Conservation (phyloP, 2,329 filamentous ascomycete species). For the Scopulariopsis brevicaulis region DNA sequence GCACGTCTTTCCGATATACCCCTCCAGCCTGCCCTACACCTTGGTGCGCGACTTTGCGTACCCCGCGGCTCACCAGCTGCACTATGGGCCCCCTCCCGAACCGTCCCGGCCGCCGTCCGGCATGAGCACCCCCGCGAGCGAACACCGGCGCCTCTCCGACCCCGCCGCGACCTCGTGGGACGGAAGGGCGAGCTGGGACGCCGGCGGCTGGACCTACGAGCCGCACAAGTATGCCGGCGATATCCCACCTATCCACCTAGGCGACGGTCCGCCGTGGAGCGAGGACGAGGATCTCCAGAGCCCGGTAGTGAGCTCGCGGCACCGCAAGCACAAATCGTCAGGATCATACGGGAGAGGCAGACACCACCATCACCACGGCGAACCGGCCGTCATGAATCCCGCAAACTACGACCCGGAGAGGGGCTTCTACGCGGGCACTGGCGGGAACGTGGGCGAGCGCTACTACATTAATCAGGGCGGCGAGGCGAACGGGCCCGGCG, state of each 20-base stretch:
- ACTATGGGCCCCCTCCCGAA: conserved; percentile 85
- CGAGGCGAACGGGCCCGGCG: conserved; percentile 65
- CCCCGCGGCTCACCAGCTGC: conserved; percentile 67
- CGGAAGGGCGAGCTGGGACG: conserved; percentile 47
- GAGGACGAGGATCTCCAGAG: conserved; percentile 93
- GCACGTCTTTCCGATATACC: conserved; percentile 71
- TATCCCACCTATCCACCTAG: conserved; percentile 72
- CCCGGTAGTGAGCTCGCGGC: conserved; percentile 73
- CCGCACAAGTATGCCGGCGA: conserved; percentile 25
- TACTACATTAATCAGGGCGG: conserved; percentile 62
- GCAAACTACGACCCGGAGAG: conserved; percentile 46
- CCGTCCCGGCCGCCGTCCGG: conserved; percentile 59
- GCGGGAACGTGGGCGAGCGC: conserved; percentile 60
- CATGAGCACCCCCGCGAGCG: conserved; percentile 75
- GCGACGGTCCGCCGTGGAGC: conserved; percentile 83
- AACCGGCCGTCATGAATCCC: conserved; percentile 30
- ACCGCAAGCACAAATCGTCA: conserved; percentile 74
- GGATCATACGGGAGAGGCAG: conserved; percentile 30
- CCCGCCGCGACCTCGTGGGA: conserved; percentile 63
- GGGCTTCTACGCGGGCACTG: conserved; percentile 55
- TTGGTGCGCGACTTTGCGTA: conserved; percentile 95
- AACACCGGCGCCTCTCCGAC: conserved; percentile 72
- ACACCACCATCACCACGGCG: conserved; percentile 14
- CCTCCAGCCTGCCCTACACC: conserved; percentile 79
- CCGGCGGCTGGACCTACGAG: conserved; percentile 27